These are phyloP conservation scores for Colletotrichum cordylinicola DNA, from an alignment of 2,329 filamentous ascomycete species.

Conservation along the genomic window DNA sequence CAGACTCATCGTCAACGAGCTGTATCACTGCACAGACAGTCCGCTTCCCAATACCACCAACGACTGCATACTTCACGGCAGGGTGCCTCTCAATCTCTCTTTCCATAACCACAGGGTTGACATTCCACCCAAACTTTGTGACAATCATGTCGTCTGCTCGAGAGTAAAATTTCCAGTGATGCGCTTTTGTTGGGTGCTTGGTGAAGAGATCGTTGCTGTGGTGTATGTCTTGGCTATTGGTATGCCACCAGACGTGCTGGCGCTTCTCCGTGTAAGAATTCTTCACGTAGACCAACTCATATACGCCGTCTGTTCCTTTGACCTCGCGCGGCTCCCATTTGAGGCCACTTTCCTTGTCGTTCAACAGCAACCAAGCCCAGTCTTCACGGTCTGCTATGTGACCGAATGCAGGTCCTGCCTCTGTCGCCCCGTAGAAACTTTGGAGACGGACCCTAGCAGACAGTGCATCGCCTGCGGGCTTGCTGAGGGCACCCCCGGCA, in stretches of 20 bases:
- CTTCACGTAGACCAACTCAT: slow-evolving; percentile 37
- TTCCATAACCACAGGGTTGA: slow-evolving; percentile 45
- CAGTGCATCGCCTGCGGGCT: slow-evolving; percentile 33
- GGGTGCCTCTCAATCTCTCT: slow-evolving; percentile 33
- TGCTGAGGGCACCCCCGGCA: slow-evolving; percentile 34
- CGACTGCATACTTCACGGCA: slow-evolving; percentile 32
- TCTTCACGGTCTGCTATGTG: slow-evolving; percentile 29
- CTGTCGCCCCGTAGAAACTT: slow-evolving; percentile 36
- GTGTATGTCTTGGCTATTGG: background rate
- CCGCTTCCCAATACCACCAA: slow-evolving; percentile 37
- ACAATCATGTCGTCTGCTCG: slow-evolving; percentile 45
- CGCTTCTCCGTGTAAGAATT: slow-evolving; percentile 26
- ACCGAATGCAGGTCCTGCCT: slow-evolving; percentile 26
- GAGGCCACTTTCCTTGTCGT: slow-evolving; percentile 20
- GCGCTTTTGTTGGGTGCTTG: slow-evolving; percentile 35
- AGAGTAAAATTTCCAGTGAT: slow-evolving; percentile 40
- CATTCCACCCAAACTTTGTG: slow-evolving; percentile 45
- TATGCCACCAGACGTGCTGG: slow-evolving; percentile 44
- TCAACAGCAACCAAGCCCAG: slow-evolving; percentile 36
- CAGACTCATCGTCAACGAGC: slow-evolving; percentile 23
- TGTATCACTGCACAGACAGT: slow-evolving; percentile 22
- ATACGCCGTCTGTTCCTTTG: slow-evolving; percentile 26
- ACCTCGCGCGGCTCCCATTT: background rate
- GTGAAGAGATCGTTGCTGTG: slow-evolving; percentile 43
- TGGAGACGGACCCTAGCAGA: slow-evolving; percentile 28